phyloP scores from a whole-genome alignment of 768 basidiomycete genomes.

The Podaxis sp. region DNA sequence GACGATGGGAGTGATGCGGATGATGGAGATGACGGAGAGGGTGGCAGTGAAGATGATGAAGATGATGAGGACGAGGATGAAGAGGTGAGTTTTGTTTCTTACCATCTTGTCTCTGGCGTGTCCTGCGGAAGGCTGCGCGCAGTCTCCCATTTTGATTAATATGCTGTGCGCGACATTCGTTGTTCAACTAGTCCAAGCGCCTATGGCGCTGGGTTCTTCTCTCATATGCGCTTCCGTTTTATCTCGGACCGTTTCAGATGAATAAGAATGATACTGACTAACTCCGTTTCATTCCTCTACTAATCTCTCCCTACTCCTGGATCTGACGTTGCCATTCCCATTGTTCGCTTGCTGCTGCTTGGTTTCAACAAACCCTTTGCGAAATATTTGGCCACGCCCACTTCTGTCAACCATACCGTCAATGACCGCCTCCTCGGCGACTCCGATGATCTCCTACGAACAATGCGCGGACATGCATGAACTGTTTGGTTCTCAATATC shows the following conservation, averaged over 20 bases:
- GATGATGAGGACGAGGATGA: constrained; percentile 70
- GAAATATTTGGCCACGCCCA: too few relatives aligned
- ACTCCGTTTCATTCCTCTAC: neutral
- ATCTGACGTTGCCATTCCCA: neutral
- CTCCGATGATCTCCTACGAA: too few relatives aligned
- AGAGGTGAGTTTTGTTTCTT: constrained; percentile 29
- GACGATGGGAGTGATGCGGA: constrained; percentile 65
- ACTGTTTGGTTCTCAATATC: too few relatives aligned
- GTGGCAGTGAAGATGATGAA: constrained; percentile 62
- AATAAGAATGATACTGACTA: constrained; percentile 1
- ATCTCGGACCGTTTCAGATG: neutral
- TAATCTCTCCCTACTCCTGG: neutral
- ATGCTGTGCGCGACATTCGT: neutral
- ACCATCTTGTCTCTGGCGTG: constrained; percentile 16
- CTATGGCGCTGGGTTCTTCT: neutral
- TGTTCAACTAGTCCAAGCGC: neutral
- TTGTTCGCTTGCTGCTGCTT: neutral
- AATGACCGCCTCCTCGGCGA: too few relatives aligned
- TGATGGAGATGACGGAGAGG: constrained; percentile 59
- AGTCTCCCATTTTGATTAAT: neutral
- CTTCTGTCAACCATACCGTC: too few relatives aligned
- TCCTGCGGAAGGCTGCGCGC: neutral
- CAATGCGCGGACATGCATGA: too few relatives aligned
- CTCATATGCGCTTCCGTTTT: neutral
- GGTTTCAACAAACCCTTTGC: too few relatives aligned